Percentiles rank a stretch among this genome's conserved stretches.
phyloP scores from a whole-genome alignment of 805 yeast genomes.

The Millerozyma acaciae region DNA sequence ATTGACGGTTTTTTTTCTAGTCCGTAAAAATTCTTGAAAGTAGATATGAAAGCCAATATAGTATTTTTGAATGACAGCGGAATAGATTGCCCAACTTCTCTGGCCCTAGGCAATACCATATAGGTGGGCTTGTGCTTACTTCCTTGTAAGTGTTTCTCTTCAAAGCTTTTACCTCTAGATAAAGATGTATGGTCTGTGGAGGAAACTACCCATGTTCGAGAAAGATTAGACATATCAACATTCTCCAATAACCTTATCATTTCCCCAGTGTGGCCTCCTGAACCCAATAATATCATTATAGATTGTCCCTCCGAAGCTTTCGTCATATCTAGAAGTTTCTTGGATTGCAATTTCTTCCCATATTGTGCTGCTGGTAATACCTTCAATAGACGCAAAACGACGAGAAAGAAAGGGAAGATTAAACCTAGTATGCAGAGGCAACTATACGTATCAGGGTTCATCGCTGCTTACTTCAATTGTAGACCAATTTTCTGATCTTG shows the following conservation, averaged over 20 bases:
- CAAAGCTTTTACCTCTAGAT: conserved; percentile 34
- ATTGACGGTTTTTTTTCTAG: conserved; percentile 37
- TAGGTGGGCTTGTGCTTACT: conserved; percentile 15
- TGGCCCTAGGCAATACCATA: conserved; percentile 49
- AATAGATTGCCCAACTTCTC: conserved; percentile 55
- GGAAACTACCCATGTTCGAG: conserved; percentile 41
- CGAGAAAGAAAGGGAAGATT: conserved; percentile 19
- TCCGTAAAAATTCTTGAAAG: conserved; percentile 21
- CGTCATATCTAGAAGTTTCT: conserved; percentile 4
- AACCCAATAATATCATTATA: conserved; percentile 71
- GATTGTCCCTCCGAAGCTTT: conserved; percentile 15
- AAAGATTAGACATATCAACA: conserved; percentile 24
- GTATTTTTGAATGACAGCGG: conserved; percentile 47
- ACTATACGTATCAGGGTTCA: no score
- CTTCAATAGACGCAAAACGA: conserved; percentile 18
- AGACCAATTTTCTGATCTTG: no score
- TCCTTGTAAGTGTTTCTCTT: conserved; percentile 15
- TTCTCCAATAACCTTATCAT: conserved; percentile 67
- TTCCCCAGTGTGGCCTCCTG: conserved; percentile 97
- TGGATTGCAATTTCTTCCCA: neutral
- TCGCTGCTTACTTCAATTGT: no score
- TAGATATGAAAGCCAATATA: conserved; percentile 28
- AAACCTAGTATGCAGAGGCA: no score
- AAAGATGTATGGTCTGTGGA: conserved; percentile 52
- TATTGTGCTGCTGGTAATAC: conserved; percentile 20